A percentile compares a stretch with the other conserved stretches of the same genome.
Evolutionary conservation across 2,329 filamentous ascomycete genomes (phyloP).

Genomic region (Nannizziopsis arthrosporioides): DNA sequence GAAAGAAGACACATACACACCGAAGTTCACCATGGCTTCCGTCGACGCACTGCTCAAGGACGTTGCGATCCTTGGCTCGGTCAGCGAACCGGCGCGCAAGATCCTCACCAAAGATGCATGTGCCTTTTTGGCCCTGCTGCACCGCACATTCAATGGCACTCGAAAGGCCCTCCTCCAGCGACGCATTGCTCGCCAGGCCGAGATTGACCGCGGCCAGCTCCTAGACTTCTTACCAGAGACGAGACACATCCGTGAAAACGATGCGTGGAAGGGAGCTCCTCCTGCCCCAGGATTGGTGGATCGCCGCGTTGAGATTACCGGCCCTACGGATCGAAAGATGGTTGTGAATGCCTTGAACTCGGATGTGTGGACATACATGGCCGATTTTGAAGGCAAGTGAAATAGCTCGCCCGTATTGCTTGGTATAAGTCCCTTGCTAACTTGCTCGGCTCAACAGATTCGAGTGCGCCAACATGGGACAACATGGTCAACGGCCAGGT

Average conservation of each 20-base stretch:
- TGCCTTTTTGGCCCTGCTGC: conserved; percentile 84
- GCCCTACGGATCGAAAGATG: conserved; percentile 97
- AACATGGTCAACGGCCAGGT: conserved; percentile 99
- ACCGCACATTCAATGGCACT: conserved; percentile 83
- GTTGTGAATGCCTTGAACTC: conserved; percentile 94
- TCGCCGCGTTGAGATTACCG: conserved; percentile 91
- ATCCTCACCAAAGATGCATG: conserved; percentile 84
- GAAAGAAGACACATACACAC: no score
- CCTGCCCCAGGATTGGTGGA: conserved; percentile 89
- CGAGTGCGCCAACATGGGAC: conserved; percentile 91
- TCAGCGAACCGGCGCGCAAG: conserved; percentile 71
- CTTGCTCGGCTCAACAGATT: conserved; percentile 48
- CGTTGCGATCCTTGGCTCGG: conserved; percentile 69
- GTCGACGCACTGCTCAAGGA: conserved; percentile 72
- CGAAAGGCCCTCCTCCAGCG: conserved; percentile 83
- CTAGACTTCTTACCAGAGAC: conserved; percentile 96
- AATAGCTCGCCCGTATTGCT: background rate
- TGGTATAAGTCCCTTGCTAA: background rate
- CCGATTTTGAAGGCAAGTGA: conserved; percentile 81
- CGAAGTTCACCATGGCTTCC: conserved; percentile 46
- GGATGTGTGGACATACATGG: conserved; percentile 98
- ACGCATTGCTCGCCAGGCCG: conserved; percentile 73
- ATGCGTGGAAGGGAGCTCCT: conserved; percentile 82
- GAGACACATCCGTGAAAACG: conserved; percentile 84
- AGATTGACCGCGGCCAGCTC: conserved; percentile 78